phyloP scores from a whole-genome alignment of 2,329 filamentous ascomycete genomes.

The Ceratocystiopsis minuta region DNA sequence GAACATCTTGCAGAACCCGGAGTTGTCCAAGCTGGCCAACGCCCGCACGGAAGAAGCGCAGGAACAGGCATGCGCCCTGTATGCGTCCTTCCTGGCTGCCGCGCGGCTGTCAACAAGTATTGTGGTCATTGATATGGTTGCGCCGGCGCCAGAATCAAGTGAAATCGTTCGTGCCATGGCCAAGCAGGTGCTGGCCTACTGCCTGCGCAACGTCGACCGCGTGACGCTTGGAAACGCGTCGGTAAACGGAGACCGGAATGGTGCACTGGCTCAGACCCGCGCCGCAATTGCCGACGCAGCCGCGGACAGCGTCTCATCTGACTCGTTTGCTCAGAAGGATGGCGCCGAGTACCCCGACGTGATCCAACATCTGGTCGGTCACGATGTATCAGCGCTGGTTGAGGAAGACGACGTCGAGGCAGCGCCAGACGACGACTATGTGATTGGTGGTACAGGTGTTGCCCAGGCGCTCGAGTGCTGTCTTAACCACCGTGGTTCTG shows the following conservation, averaged over 20 bases:
- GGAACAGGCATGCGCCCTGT: constrained; percentile 86
- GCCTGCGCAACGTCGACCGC: constrained; percentile 74
- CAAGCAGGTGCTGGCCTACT: constrained; percentile 90
- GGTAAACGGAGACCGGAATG: background rate
- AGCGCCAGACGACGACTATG: constrained; percentile 81
- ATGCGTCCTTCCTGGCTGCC: constrained; percentile 78
- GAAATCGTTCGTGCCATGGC: constrained; percentile 84
- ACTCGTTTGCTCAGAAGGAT: constrained; percentile 12
- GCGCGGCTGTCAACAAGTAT: constrained; percentile 68
- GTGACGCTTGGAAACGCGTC: constrained; percentile 37
- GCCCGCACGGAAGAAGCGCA: constrained; percentile 63
- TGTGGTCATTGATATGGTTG: constrained; percentile 80
- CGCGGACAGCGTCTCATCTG: background rate
- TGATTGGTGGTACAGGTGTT: constrained; percentile 86
- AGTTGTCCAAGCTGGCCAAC: constrained; percentile 50
- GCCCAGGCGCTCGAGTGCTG: constrained; percentile 88
- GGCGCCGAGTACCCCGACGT: constrained; percentile 53
- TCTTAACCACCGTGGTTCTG: constrained; percentile 59
- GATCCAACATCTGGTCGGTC: constrained; percentile 69
- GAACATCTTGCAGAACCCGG: constrained; percentile 66
- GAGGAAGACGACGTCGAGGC: constrained; percentile 45
- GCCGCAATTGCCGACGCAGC: constrained; percentile 7
- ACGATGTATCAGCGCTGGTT: constrained; percentile 32
- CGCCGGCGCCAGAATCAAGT: constrained; percentile 62
- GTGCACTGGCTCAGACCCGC: background rate